Base-by-base conservation (phyloP, 2,329 filamentous ascomycete species). In the Sphaceloma murrayae region DNA sequence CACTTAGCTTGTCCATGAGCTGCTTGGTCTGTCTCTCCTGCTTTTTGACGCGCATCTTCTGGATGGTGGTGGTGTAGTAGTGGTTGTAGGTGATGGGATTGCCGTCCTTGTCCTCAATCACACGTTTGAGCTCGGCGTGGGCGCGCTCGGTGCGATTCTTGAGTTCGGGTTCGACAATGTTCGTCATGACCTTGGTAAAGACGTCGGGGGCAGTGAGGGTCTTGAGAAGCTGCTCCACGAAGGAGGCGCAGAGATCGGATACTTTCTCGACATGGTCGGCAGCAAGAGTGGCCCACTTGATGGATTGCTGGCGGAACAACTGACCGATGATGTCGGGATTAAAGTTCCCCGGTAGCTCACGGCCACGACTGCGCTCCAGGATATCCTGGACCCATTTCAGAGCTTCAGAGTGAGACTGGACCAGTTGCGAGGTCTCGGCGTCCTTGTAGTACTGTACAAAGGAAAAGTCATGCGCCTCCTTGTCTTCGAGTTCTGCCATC, bases 261-360 rank as follows among this genome's bases (percentile, higher is more conserved):
- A 72, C 56, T 0, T 48, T 56, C 3, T 58, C 49, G 29, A 69
- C 58, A 43, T 69, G 66, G 0, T 49, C 32, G 2, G 32, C 45
- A 2, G 58, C 62, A 2, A 72, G 64, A 0, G 46, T 21, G 31
- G 66, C 56, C 79, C 77, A 83, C 0, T 68, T 70, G 5, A 51
- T 45, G 0, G 69, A 76, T 46, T 82, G 77, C 34, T 78, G 68
- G 14, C 61, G 61, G 53, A 83, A 83, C 0, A 84, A 56, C 16
- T 80, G 71, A 0, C 63, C 62, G 0, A 82, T 67, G 7, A 82
- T 61, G 43, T 75, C 55, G 0, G 77, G 71, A 48, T 78, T 78
- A 56, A 77, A 80, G 0, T 65, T 74, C 0, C 78, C 75, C 0
- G 75, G 73, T 0, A 83, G 58, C 53, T 83, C 79, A 4, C 69